phyloP scores from a whole-genome alignment of 2,329 filamentous ascomycete genomes.

The Exserohilum rostratum region DNA sequence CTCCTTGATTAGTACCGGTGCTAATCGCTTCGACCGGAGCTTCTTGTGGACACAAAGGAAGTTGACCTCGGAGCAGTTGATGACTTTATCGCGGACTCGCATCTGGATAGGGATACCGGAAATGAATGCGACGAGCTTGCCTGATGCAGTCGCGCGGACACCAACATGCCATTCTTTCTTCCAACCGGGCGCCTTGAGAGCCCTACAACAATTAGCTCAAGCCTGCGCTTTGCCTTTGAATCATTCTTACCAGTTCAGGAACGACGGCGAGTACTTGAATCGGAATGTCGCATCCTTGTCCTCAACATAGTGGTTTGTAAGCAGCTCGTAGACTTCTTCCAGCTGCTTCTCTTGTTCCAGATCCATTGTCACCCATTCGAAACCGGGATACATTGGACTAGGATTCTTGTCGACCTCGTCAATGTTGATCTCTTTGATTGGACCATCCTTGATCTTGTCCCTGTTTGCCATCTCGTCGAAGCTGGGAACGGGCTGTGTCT shows the following conservation, averaged over 20 bases:
- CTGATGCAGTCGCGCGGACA: constrained; percentile 80
- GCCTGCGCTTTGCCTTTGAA: too few species aligned
- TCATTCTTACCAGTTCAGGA: constrained; percentile 78
- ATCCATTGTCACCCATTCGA: constrained; percentile 94
- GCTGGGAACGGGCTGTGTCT: constrained; percentile 90
- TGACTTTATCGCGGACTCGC: constrained; percentile 74
- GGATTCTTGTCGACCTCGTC: constrained; percentile 81
- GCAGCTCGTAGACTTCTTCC: constrained; percentile 87
- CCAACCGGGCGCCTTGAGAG: constrained; percentile 93
- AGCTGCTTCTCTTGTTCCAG: constrained; percentile 76
- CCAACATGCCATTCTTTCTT: constrained; percentile 93
- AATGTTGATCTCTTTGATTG: constrained; percentile 78
- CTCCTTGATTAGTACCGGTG: constrained; percentile 96
- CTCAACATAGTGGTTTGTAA: constrained; percentile 95
- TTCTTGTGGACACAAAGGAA: constrained; percentile 99
- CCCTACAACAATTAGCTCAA: constrained; percentile 61
- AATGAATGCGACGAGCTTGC: constrained; percentile 93
- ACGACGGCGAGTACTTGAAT: constrained; percentile 90
- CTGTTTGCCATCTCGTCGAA: constrained; percentile 63
- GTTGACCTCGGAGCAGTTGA: constrained; percentile 92
- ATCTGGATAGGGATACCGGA: constrained; percentile 88
- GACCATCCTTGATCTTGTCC: constrained; percentile 70
- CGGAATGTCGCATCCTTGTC: constrained; percentile 97
- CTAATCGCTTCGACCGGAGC: constrained; percentile 87
- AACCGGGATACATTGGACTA: constrained; percentile 73